Base-by-base conservation (phyloP, 148 eudicot species). In the Polygonum maritimum region DNA sequence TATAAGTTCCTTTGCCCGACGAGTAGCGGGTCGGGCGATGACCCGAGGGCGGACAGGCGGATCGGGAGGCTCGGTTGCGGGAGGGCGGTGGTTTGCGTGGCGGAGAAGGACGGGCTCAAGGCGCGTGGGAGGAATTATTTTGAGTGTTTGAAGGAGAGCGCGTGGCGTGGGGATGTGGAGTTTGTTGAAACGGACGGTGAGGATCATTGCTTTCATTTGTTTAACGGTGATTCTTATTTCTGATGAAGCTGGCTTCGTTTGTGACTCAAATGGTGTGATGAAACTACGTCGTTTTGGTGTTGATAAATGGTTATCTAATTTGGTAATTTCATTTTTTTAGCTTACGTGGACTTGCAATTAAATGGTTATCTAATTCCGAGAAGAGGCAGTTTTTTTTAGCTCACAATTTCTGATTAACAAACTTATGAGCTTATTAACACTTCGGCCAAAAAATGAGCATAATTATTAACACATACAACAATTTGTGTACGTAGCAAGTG, bases 131-230 rank as follows among this genome's bases (percentile, higher is more conserved):
- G 12, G 54, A 48, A 26, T 8, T 88, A 86, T 16, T 67, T 48
- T 55, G 80, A 79, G 26, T 52, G 63, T 5, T 36, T 88, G 78
- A 78, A 19, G 63, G 79, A 73, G 7, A 78, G 89, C 80, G 84
- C 78, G 21, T 88, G 89, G 89, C 22, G 33, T 2, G 92, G 92
- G 3, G 39, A 1, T 0, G 76, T 79, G 13, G 84, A 86, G 22
- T 48, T 88, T 4, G 78, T 84, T 39, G 89, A 84, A 75, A 78
- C 74, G 19, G 52, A 83, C 77, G 86, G 84, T 1, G 85, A 76
- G 76, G 71, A 19, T 6, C 91, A 88, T 76, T 76, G 79, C 11
- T 88, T 86, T 48, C 80, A 81, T 58, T 2, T 88, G 45, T 44
- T 15, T 1, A 60, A 74, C 67, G 48, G 40, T 4, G 14, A 40